A percentile compares a stretch with the other conserved stretches of the same genome.
Conservation (phyloP, 1,284 basidiomycete species). For the Puccinia coronata region DNA sequence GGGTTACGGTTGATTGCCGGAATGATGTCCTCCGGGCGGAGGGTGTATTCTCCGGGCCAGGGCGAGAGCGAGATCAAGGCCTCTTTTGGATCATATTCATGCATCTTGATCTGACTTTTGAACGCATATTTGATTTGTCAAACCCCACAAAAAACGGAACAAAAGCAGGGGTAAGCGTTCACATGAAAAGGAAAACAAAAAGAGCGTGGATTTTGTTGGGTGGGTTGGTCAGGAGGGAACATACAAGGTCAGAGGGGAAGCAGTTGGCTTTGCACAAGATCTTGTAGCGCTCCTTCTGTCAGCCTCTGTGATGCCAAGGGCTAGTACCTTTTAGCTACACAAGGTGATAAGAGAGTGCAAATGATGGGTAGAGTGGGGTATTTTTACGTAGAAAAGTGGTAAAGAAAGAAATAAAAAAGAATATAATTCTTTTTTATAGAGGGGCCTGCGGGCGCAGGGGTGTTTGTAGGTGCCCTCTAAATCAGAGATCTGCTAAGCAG, state of each 20-base stretch:
- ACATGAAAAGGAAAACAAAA: too few relatives aligned
- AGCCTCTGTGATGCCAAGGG: too few relatives aligned
- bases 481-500: too few relatives aligned
- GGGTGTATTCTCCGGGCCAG: conserved; percentile 76
- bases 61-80: conserved; percentile 79
- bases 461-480: too few relatives aligned
- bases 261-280: conserved; percentile 92
- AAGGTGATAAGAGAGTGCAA: too few relatives aligned
- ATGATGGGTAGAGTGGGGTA: too few relatives aligned
- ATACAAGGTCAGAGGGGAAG: conserved; percentile 90
- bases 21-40: conserved; percentile 87
- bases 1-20: conserved; percentile 67
- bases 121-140: conserved; percentile 80
- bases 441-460: too few relatives aligned
- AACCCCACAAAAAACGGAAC: conserved; percentile 11
- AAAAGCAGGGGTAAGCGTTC: conserved; percentile 16
- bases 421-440: too few relatives aligned
- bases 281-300: conserved; percentile 76
- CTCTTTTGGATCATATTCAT: conserved; percentile 73
- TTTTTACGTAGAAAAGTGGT: too few relatives aligned
- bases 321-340: too few relatives aligned
- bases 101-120: conserved; percentile 77
- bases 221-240: conserved; percentile 53
- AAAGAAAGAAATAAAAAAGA: too few relatives aligned
- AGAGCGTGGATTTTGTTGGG: not conserved